Evolutionary conservation across 805 yeast species (phyloP).

Genomic region (Kockiozyma suomiensis): DNA sequence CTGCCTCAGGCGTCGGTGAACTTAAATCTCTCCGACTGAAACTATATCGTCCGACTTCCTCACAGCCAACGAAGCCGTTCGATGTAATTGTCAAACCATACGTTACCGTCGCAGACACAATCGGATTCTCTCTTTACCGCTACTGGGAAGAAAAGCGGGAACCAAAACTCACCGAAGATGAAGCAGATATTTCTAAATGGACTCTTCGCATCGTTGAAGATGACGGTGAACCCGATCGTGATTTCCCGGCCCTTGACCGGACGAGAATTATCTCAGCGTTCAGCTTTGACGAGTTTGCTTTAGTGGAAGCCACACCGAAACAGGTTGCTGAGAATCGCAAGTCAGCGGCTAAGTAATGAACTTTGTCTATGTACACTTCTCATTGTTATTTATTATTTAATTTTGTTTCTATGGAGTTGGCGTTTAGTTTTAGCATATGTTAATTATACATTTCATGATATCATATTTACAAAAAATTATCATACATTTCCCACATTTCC

Average conservation of each 20-base stretch:
- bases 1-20: slow-evolving; percentile 44
- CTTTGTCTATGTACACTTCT: background rate
- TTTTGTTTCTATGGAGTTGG: background rate
- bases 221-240: slow-evolving; percentile 87
- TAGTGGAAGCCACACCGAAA: slow-evolving; percentile 53
- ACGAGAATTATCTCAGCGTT: slow-evolving; percentile 66
- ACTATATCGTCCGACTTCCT: slow-evolving; percentile 43
- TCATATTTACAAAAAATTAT: slow-evolving; percentile 1
- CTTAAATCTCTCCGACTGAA: slow-evolving; percentile 40
- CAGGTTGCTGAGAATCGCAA: slow-evolving; percentile 53
- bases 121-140: slow-evolving; percentile 55
- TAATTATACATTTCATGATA: background rate
- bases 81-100: slow-evolving; percentile 43
- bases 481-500: background rate
- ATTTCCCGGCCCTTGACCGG: slow-evolving; percentile 84
- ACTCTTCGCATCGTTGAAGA: slow-evolving; percentile 83
- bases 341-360: background rate
- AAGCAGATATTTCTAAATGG: slow-evolving; percentile 68
- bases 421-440: background rate
- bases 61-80: slow-evolving; percentile 41
- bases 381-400: background rate
- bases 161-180: slow-evolving; percentile 38
- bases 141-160: slow-evolving; percentile 37
- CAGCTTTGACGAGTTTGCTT: slow-evolving; percentile 79
- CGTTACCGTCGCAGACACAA: slow-evolving; percentile 55